Evolutionary conservation across 2,329 filamentous ascomycete genomes (phyloP).

Genomic region (Epichloe glyceriae): DNA sequence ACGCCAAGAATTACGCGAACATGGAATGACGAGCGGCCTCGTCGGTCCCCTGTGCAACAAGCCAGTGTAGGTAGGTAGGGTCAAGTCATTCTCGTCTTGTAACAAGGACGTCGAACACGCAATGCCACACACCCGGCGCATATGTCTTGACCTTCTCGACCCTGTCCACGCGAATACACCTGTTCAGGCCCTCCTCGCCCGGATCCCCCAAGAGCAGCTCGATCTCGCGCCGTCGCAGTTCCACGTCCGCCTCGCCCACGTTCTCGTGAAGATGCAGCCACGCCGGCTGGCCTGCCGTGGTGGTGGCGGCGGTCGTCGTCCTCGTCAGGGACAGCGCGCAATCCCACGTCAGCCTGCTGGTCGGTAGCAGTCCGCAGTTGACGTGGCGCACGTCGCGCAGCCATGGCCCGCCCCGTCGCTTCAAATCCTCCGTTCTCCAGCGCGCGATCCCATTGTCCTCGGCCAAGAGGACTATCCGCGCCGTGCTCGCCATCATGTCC

Average conservation of each 20-base stretch:
- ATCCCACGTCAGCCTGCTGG: slow-evolving; percentile 40
- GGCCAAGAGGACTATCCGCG: slow-evolving; percentile 52
- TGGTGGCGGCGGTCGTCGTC: slow-evolving; percentile 11
- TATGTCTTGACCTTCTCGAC: slow-evolving; percentile 57
- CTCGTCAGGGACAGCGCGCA: slow-evolving; percentile 25
- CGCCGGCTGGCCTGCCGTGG: slow-evolving; percentile 24
- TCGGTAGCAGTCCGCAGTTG: slow-evolving; percentile 51
- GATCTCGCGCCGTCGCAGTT: slow-evolving; percentile 32
- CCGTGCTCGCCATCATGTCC: slow-evolving; percentile 27
- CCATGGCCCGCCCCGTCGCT: slow-evolving; percentile 17
- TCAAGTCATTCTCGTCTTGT: slow-evolving; percentile 11
- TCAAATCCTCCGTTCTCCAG: slow-evolving; percentile 24
- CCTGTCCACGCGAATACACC: slow-evolving; percentile 32
- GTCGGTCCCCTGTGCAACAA: no score
- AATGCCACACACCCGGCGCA: slow-evolving; percentile 57
- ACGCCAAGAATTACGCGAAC: no score
- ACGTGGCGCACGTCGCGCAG: slow-evolving; percentile 37
- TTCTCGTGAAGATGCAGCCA: slow-evolving; percentile 59
- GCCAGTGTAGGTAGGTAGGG: background rate
- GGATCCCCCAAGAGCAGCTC: slow-evolving; percentile 32
- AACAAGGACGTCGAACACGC: slow-evolving; percentile 52
- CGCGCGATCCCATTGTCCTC: slow-evolving; percentile 52
- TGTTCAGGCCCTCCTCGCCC: slow-evolving; percentile 7
- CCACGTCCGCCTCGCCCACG: slow-evolving; percentile 41
- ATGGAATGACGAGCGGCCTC: background rate